Evolutionary conservation across 257 asterid genomes (phyloP).

Genomic region (Perilla frutescens): DNA sequence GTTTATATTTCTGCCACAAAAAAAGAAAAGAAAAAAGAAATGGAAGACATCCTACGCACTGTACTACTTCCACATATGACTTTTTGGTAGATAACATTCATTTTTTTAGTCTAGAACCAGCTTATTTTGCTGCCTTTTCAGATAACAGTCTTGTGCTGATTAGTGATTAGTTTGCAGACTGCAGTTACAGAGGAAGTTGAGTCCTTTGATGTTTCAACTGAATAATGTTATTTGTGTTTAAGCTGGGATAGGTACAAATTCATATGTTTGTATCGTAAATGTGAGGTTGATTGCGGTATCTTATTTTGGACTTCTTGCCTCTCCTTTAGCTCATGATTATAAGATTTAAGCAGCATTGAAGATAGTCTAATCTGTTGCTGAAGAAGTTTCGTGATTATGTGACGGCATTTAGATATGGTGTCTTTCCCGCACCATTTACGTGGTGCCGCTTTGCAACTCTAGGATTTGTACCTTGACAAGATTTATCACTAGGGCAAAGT

Average conservation of each 20-base stretch:
- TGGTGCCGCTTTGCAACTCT: constrained; percentile 5
- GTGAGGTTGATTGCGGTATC: background rate
- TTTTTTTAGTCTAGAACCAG: background rate
- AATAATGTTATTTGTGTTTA: background rate
- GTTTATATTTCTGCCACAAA: background rate
- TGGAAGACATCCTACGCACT: constrained; percentile 9
- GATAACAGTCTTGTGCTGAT: background rate
- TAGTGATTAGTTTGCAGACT: background rate
- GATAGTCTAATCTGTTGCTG: background rate
- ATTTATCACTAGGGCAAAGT: background rate
- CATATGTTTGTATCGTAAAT: constrained; percentile 5
- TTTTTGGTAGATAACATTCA: background rate
- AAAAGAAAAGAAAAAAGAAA: too few relatives aligned
- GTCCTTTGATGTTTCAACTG: background rate
- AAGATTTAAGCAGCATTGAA: background rate
- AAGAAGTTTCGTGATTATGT: background rate
- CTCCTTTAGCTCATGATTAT: background rate
- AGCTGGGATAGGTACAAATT: background rate
- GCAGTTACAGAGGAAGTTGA: constrained; percentile 9
- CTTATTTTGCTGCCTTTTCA: background rate
- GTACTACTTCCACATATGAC: background rate
- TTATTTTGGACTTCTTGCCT: background rate
- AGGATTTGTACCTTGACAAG: background rate
- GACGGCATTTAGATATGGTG: background rate
- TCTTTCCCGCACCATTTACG: background rate